phyloP scores from a whole-genome alignment of 202 grass and related monocot genomes.

The Schoenoplectus triqueter region DNA sequence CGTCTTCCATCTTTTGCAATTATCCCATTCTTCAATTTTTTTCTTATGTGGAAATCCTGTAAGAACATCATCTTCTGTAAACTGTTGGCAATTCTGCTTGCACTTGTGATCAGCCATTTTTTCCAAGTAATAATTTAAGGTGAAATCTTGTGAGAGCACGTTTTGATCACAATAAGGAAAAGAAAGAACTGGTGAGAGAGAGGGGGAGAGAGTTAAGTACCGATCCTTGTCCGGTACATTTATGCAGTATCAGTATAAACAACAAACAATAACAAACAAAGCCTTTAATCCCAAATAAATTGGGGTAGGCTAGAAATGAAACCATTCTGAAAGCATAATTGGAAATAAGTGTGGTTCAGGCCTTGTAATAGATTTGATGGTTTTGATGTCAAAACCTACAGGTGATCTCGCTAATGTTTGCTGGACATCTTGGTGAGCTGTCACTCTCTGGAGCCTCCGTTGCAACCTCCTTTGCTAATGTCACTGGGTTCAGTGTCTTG shows the following conservation, averaged over 20 bases:
- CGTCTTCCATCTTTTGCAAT: background rate
- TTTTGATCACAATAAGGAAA: background rate
- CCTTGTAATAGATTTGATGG: background rate
- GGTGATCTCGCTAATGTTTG: constrained; percentile 92
- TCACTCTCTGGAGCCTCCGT: constrained; percentile 71
- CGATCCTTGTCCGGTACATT: background rate
- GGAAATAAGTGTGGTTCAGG: background rate
- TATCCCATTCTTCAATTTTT: background rate
- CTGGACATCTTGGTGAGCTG: constrained; percentile 78
- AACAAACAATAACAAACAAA: background rate
- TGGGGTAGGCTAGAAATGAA: too few relatives aligned
- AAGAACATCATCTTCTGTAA: background rate
- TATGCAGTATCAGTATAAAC: constrained; percentile 1
- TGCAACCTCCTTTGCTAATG: constrained; percentile 82
- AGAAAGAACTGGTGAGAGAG: background rate
- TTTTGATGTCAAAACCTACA: constrained; percentile 50
- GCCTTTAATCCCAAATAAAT: too few relatives aligned
- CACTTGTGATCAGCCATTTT: background rate
- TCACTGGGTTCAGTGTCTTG: constrained; percentile 88
- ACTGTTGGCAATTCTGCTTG: background rate
- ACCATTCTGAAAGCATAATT: background rate
- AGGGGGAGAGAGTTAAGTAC: background rate
- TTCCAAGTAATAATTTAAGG: background rate
- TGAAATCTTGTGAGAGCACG: background rate
- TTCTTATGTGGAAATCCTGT: too few relatives aligned